phyloP scores from a whole-genome alignment of 768 basidiomycete species.

The Amanita inopinata region DNA sequence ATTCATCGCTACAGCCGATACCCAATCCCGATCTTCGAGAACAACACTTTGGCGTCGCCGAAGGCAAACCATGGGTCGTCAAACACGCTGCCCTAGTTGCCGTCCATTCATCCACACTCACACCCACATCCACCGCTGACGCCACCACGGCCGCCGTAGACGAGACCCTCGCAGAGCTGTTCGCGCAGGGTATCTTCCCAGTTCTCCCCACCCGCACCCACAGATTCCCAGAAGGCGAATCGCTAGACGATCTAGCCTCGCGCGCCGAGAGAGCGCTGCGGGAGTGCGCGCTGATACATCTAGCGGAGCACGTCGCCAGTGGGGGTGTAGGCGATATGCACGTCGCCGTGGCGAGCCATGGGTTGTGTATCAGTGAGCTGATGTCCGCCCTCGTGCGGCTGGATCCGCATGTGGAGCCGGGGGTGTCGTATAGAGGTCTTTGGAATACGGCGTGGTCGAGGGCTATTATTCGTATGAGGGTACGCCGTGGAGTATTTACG shows the following conservation, averaged over 20 bases:
- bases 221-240: slow-evolving; percentile 62
- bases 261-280: slow-evolving; percentile 44
- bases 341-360: slow-evolving; percentile 66
- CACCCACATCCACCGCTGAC: neutral
- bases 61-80: slow-evolving; percentile 45
- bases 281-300: slow-evolving; percentile 49
- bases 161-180: slow-evolving; percentile 32
- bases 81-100: neutral
- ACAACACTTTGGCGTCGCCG: slow-evolving; percentile 63
- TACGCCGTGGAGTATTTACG: neutral
- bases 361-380: slow-evolving; percentile 58
- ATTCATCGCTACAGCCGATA: slow-evolving; percentile 39
- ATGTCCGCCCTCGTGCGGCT: slow-evolving; percentile 42
- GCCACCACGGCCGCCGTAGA: slow-evolving; percentile 9
- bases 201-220: slow-evolving; percentile 34
- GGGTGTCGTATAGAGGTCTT: slow-evolving; percentile 35
- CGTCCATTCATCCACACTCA: neutral
- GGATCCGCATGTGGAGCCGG: slow-evolving; percentile 35
- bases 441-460: slow-evolving; percentile 72
- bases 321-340: slow-evolving; percentile 32
- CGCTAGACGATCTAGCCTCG: slow-evolving; percentile 46
- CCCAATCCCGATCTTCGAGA: slow-evolving; percentile 52
- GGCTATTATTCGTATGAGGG: slow-evolving; percentile 31
- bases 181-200: slow-evolving; percentile 43
- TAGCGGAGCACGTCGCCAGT: slow-evolving; percentile 22